Evolutionary conservation across 139 green algal genomes (phyloP).

Genomic region (Picochlorum sp.): DNA sequence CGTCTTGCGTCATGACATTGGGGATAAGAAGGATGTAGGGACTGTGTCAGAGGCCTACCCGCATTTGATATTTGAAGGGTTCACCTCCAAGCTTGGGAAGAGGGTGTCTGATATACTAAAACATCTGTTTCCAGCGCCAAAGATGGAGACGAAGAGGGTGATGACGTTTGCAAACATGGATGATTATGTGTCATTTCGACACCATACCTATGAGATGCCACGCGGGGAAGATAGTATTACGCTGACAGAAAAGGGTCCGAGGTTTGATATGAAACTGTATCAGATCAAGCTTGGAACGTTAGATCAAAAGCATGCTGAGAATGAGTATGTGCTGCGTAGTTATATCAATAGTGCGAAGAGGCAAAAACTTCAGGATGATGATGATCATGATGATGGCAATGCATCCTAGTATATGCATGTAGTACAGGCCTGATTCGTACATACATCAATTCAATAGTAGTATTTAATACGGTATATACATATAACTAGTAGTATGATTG

Average conservation of each 20-base stretch:
- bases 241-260: slow-evolving; percentile 64
- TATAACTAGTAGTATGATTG: too few species aligned
- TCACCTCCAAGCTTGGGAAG: slow-evolving; percentile 74
- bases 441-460: too few species aligned
- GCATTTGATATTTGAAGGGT: slow-evolving; percentile 90
- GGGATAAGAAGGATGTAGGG: slow-evolving; percentile 79
- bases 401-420: too few species aligned
- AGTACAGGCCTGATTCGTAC: too few species aligned
- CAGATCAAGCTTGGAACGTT: slow-evolving; percentile 76
- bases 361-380: slow-evolving; percentile 35
- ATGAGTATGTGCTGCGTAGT: slow-evolving; percentile 66
- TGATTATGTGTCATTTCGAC: slow-evolving; percentile 90
- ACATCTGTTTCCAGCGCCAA: slow-evolving; percentile 90
- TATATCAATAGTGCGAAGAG: slow-evolving; percentile 74
- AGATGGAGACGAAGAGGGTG: slow-evolving; percentile 78
- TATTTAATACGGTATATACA: too few species aligned
- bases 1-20: slow-evolving; percentile 90
- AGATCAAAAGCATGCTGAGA: slow-evolving; percentile 73
- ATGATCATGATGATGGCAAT: neutral
- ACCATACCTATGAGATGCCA: slow-evolving; percentile 80
- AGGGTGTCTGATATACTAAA: slow-evolving; percentile 85
- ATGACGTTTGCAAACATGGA: slow-evolving; percentile 79
- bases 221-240: slow-evolving; percentile 59
- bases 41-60: slow-evolving; percentile 92
- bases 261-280: slow-evolving; percentile 89